phyloP scores from a whole-genome alignment of 129 eudicot genomes.

The Pseudognaphalium luteoalbum region DNA sequence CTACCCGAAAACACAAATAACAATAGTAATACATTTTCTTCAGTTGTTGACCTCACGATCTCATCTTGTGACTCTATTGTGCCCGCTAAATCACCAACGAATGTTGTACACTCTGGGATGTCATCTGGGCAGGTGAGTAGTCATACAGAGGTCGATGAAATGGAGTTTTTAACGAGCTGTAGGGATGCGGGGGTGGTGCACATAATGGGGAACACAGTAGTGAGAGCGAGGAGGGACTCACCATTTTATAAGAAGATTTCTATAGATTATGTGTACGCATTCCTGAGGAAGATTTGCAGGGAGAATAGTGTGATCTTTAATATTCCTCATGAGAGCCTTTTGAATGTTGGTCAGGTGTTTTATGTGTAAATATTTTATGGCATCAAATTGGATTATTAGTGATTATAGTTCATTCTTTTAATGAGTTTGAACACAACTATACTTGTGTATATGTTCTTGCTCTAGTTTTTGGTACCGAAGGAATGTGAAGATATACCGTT shows the following conservation, averaged over 20 bases:
- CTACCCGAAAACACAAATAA: constrained; percentile 32
- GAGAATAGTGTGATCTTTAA: constrained; percentile 92
- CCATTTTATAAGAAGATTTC: constrained; percentile 56
- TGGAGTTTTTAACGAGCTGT: constrained; percentile 67
- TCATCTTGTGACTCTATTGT: constrained; percentile 75
- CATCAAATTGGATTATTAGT: not conserved
- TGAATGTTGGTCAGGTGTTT: constrained; percentile 92
- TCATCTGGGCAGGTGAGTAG: constrained; percentile 66
- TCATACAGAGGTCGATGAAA: constrained; percentile 66
- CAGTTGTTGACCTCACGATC: constrained; percentile 48
- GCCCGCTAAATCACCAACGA: constrained; percentile 48
- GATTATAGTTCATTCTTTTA: constrained; percentile 15
- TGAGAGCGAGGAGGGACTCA: constrained; percentile 73
- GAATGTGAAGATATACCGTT: not conserved
- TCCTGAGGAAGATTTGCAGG: constrained; percentile 92
- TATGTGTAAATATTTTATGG: constrained; percentile 60
- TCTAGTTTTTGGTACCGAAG: not conserved
- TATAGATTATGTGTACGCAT: constrained; percentile 83
- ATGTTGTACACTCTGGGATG: constrained; percentile 26
- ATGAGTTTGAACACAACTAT: not conserved
- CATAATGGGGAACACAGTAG: constrained; percentile 82
- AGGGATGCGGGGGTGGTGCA: constrained; percentile 96
- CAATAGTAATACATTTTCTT: constrained; percentile 32
- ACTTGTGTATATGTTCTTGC: not conserved
- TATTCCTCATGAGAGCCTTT: constrained; percentile 92